Conservation (phyloP, 78 protist species). For the Dictyostelium capitatum region DNA sequence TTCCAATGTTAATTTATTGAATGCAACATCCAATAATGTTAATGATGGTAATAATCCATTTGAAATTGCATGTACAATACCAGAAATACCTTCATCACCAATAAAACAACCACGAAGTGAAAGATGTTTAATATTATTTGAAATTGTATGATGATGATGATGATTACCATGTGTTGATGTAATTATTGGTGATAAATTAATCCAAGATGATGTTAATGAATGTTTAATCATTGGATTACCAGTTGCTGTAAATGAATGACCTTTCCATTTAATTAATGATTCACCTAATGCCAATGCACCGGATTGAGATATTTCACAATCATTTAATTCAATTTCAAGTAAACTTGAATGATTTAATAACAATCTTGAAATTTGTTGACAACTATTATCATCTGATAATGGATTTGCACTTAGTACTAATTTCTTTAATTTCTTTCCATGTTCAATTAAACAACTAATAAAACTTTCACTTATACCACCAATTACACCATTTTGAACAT, state of each 20-base stretch:
- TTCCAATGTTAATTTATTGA: constrained; percentile 14
- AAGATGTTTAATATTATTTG: neutral
- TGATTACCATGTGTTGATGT: neutral
- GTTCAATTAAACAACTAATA: neutral
- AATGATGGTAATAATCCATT: constrained; percentile 5
- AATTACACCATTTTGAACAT: neutral
- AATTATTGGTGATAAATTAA: neutral
- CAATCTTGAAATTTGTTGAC: constrained; percentile 3
- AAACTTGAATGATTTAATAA: neutral
- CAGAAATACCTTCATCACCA: constrained; percentile 40
- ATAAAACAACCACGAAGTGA: constrained; percentile 32
- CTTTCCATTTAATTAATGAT: constrained; percentile 35
- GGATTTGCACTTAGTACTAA: neutral
- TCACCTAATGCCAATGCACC: constrained; percentile 8
- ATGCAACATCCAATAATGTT: constrained; percentile 31
- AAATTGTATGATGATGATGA: neutral
- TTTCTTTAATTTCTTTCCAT: neutral
- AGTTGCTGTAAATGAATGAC: constrained; percentile 13
- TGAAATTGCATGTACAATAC: neutral
- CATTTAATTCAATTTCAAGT: constrained; percentile 13
- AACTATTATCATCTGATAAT: neutral
- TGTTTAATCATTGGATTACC: neutral
- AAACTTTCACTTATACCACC: neutral
- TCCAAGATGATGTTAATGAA: neutral
- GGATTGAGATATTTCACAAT: neutral